These are phyloP conservation scores for Diaporthe vexans DNA, from an alignment of 2,329 filamentous ascomycete genomes.

Conservation along the genomic window DNA sequence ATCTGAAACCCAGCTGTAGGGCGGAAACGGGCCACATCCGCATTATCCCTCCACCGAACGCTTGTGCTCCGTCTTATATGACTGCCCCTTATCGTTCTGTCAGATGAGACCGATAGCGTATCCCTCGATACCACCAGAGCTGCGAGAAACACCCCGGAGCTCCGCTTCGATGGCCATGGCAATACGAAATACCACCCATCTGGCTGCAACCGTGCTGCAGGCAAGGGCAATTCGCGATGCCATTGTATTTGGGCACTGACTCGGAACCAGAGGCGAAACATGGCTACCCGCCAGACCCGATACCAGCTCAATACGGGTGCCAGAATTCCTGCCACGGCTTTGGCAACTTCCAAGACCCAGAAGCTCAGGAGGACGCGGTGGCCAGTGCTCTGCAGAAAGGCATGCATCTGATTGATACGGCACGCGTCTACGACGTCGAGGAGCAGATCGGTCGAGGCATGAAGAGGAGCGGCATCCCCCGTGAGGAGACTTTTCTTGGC, in stretches of 20 bases:
- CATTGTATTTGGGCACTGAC: not conserved
- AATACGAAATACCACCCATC: not conserved
- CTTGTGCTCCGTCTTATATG: not conserved
- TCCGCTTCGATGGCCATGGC: not conserved
- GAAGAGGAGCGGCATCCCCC: slow-evolving; percentile 26
- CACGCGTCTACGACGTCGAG: slow-evolving; percentile 44
- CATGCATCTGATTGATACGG: slow-evolving; percentile 54
- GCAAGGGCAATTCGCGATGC: no score
- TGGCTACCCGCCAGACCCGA: not conserved
- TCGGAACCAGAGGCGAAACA: not conserved
- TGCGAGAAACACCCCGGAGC: not conserved
- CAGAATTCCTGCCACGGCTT: slow-evolving; percentile 49
- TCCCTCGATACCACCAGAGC: not conserved
- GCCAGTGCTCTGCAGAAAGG: slow-evolving; percentile 49
- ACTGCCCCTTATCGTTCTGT: no score
- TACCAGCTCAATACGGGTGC: slow-evolving; percentile 45
- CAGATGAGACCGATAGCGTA: not conserved
- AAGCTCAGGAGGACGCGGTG: slow-evolving; percentile 48
- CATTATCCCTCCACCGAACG: not conserved
- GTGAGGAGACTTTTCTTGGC: slow-evolving; percentile 12
- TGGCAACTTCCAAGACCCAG: slow-evolving; percentile 50
- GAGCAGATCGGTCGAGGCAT: slow-evolving; percentile 46
- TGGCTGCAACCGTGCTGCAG: not conserved
- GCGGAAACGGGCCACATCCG: not conserved
- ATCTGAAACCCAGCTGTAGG: not conserved